Evolutionary conservation across 2,329 filamentous ascomycete genomes (phyloP), one percentile per base, ranked within the genome.

Genomic region (Mycogone perniciosa): DNA sequence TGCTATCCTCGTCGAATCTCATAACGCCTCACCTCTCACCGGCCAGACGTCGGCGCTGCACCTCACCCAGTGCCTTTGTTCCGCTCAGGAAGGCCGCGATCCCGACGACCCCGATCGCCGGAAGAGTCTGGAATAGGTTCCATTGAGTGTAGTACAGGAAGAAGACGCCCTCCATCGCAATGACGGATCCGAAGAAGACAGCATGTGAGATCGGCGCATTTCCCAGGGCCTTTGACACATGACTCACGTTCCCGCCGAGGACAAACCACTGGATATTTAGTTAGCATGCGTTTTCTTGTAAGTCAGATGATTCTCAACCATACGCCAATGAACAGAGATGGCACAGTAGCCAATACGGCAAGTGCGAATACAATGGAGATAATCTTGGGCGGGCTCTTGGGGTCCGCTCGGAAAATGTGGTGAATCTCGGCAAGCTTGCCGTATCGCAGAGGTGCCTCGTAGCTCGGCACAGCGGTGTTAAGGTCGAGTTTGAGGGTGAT

Each of bases 71-170:
- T 5, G 93, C 93, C 68, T 90, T 85, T 65, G 86, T 90, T 51
- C 93, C 93, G 66, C 89, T 96, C 56, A 97, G 69, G 65, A 95
- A 89, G 8, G 88, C 82, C 49, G 90, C 80, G 29, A 79, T 70
- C 11, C 84, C 83, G 31, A 93, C 80, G 40, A 84, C 71, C 33
- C 76, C 76, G 48, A 86, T 83, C 29, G 83, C 84, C 4, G 90
- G 91, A 45, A 99, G 76, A 10, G 82, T 83, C 74, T 96, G 86
- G 77, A 97, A 96, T 42, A 99, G 76, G 64, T 85, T 96, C 91
- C 92, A 96, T 64, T 74, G 82, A 48, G 81, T 86, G 72, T 97
- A 97, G 78, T 99, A 99, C 58, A 96, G 72, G 75, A 93, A 92
- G 72, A 99, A 96, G 51, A 96, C 84, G 11, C 81, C 87, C 69